These are phyloP conservation scores for Plasmodium vinckei DNA, from an alignment of 169 alveolate genomes.

Conservation along the genomic window DNA sequence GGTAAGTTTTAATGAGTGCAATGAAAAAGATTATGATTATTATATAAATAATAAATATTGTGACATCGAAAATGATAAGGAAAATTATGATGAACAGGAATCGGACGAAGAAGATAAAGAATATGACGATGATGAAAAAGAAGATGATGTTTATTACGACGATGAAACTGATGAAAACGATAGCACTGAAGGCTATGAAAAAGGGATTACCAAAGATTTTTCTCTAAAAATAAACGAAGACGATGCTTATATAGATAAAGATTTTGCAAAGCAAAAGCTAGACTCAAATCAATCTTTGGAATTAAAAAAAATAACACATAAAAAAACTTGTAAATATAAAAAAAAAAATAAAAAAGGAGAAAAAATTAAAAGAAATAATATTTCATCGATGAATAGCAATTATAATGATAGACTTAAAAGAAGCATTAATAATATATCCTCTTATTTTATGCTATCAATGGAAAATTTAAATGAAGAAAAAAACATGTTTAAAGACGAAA, in stretches of 20 bases:
- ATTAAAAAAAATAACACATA: not conserved
- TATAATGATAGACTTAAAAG: not conserved
- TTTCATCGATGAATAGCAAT: not conserved
- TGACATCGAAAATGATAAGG: not conserved
- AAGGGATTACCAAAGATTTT: not conserved
- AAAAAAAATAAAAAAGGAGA: constrained; percentile 6
- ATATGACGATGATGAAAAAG: not conserved
- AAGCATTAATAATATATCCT: constrained; percentile 25
- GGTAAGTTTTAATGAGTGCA: constrained; percentile 38
- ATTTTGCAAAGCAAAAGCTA: not conserved
- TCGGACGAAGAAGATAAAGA: constrained; percentile 13
- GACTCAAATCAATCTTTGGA: not conserved
- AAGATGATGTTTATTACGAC: not conserved
- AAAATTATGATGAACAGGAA: constrained; percentile 4
- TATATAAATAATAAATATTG: constrained; percentile 4
- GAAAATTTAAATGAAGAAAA: constrained; percentile 52
- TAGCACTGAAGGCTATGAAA: not conserved
- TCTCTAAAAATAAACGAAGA: constrained; percentile 19
- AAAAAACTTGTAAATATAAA: constrained; percentile 1
- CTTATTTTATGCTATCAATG: constrained; percentile 54
- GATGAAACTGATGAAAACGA: not conserved
- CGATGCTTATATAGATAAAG: constrained; percentile 10
- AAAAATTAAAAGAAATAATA: constrained; percentile 21
- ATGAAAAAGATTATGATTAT: constrained; percentile 43
- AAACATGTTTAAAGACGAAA: constrained; percentile 66